Percentiles rank a stretch among this genome's conserved stretches.
These are phyloP conservation scores for Phytomonas francai DNA, from an alignment of 208 protist species.

Conservation along the genomic window DNA sequence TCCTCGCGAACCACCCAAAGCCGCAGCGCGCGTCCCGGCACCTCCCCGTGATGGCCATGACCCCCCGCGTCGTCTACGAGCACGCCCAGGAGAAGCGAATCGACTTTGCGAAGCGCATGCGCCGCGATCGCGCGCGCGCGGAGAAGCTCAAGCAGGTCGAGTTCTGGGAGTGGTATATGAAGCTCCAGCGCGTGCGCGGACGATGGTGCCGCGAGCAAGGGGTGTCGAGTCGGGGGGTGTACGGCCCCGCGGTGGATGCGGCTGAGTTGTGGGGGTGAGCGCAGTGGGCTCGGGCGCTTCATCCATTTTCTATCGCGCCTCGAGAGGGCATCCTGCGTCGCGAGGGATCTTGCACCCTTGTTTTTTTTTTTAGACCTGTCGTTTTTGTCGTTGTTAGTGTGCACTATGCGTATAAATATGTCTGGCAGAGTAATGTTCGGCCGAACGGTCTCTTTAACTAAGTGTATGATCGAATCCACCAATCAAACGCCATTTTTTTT, in stretches of 20 bases:
- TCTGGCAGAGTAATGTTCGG: background rate
- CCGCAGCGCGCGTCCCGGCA: constrained; percentile 85
- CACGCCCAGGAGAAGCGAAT: constrained; percentile 80
- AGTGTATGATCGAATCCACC: background rate
- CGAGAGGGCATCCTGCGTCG: background rate
- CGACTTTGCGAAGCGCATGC: constrained; percentile 74
- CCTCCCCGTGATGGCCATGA: constrained; percentile 87
- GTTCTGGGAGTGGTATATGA: constrained; percentile 91
- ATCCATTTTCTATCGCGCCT: background rate
- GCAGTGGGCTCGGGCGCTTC: background rate
- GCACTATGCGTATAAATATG: background rate
- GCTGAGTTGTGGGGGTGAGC: constrained; percentile 85
- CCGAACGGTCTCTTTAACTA: background rate
- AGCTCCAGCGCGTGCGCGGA: constrained; percentile 85
- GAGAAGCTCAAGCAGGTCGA: constrained; percentile 70
- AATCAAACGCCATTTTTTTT: background rate
- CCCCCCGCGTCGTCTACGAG: constrained; percentile 84
- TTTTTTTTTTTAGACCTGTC: background rate
- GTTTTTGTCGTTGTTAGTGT: background rate
- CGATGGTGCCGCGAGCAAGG: constrained; percentile 87
- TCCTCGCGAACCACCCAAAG: constrained; percentile 82
- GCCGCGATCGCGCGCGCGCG: constrained; percentile 54
- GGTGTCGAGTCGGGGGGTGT: constrained; percentile 83
- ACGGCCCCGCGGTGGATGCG: constrained; percentile 85
- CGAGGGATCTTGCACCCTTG: background rate